Percentiles rank a stretch among this genome's conserved stretches.
Evolutionary conservation across 208 protist species (phyloP).

Genomic region (Leishmania guyanensis): DNA sequence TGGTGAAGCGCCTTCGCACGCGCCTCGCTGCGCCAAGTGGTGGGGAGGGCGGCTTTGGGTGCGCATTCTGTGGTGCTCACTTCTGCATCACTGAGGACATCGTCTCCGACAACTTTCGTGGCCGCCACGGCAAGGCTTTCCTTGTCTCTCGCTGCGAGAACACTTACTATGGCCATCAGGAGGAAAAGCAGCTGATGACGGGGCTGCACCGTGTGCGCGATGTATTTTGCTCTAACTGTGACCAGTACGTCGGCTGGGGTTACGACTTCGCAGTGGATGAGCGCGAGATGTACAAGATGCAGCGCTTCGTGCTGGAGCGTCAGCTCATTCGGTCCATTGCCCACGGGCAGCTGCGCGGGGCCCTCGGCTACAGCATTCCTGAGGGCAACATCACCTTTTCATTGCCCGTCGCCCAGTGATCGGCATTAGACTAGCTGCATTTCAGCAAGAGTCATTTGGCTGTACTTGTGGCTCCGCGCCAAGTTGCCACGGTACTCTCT

Average conservation of each 20-base stretch:
- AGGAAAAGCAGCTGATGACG: constrained; percentile 82
- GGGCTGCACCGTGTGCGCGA: constrained; percentile 78
- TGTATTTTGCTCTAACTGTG: constrained; percentile 75
- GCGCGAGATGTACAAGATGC: constrained; percentile 79
- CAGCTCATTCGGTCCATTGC: constrained; percentile 50
- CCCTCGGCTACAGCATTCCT: constrained; percentile 16
- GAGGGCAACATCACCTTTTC: constrained; percentile 10
- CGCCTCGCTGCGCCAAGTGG: constrained; percentile 37
- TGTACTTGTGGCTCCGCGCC: neutral
- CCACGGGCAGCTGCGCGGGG: constrained; percentile 19
- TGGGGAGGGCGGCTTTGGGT: constrained; percentile 56
- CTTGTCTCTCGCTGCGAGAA: constrained; percentile 79
- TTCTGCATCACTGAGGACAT: constrained; percentile 67
- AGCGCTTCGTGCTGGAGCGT: constrained; percentile 79
- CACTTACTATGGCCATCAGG: constrained; percentile 70
- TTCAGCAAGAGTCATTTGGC: neutral
- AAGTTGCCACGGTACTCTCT: neutral
- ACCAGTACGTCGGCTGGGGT: constrained; percentile 78
- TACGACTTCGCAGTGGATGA: constrained; percentile 84
- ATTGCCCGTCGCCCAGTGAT: constrained; percentile 18
- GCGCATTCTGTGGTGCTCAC: constrained; percentile 72
- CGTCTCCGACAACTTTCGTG: constrained; percentile 72
- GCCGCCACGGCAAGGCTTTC: constrained; percentile 70
- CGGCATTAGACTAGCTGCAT: neutral
- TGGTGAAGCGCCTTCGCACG: constrained; percentile 49